Evolutionary conservation across 805 yeast species (phyloP), one percentile per base, ranked within the genome.

Genomic region (Suhomyces pyralidae): DNA sequence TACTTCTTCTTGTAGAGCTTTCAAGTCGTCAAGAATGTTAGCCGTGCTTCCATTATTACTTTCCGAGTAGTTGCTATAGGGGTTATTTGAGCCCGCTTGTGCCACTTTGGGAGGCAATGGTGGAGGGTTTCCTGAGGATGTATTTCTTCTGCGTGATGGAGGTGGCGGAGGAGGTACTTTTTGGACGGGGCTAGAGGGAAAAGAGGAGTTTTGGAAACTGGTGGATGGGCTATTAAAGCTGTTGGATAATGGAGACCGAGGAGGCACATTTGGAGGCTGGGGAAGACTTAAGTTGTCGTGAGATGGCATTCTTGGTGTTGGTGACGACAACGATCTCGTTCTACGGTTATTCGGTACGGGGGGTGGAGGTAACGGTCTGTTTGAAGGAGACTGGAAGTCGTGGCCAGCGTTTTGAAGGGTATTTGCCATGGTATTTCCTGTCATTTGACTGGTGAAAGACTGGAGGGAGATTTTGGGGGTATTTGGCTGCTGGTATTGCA

Each of bases 1-100:
- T 20, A 86, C 90, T 64, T 86, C 91, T 36, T 78, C 85, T 60
- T 86, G 90, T 46, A 86, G 72, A 7, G 86, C 86, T 61, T 79
- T 80, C 52, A 86, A 71, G 61, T 86, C 87, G 46, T 85, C 84
- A 58, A 86, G 66, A 20, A 86, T 81, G 55, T 85, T 82, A 3
- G 79, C 68, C 24, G 80, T 75, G 55, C 78, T 73, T 22, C 45
- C 38, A 26, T 65, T 66, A 49, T 56, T 65, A 12, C 49, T 19
- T 46, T 53, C 51, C n/a, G 48, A 46, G 38, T 51, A 44, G 34
- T 52, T 45, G 30, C 10, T 42, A 30, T 42, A 42, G 6, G 45
- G 45, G 30, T 42, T 42, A 12, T 42, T 42, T 14, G 45, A 22
- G 22, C 30, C 26, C 2, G 30, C 17, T 24, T 42, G 45, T 42